Conservation (phyloP, 352 stramenopile genomes). For the Globisporangium abappressorium region DNA sequence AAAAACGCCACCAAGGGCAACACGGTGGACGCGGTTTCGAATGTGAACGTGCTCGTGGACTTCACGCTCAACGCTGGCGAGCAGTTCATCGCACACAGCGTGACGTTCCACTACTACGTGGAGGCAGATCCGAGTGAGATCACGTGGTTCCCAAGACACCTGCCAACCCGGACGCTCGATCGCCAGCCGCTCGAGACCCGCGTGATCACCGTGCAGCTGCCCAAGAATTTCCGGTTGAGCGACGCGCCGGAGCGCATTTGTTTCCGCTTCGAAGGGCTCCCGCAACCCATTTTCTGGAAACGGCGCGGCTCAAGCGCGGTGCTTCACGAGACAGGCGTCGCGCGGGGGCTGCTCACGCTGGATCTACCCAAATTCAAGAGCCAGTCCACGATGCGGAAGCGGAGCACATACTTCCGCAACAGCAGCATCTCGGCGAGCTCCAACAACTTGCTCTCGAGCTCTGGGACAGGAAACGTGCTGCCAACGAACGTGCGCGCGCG, state of each 20-base stretch:
- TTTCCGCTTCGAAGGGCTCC: conserved; percentile 52
- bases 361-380: conserved; percentile 38
- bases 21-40: conserved; percentile 3
- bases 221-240: conserved; percentile 42
- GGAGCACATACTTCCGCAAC: conserved; percentile 57
- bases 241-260: conserved; percentile 51
- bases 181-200: conserved; percentile 41
- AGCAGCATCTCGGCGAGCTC: conserved; percentile 43
- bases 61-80: conserved; percentile 75
- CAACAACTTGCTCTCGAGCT: conserved; percentile 28
- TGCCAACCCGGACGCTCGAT: conserved; percentile 45
- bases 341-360: conserved; percentile 38
- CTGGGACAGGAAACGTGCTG: conserved; percentile 10
- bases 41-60: conserved; percentile 57
- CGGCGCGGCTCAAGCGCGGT: conserved; percentile 45
- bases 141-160: conserved; percentile 53
- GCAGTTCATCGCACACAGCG: conserved; percentile 74
- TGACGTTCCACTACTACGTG: conserved; percentile 63
- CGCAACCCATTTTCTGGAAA: conserved; percentile 40
- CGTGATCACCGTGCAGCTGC: conserved; percentile 44
- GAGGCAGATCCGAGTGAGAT: conserved; percentile 40
- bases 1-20: conserved; percentile 16
- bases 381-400: conserved; percentile 39
- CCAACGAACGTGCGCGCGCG: conserved; percentile 15
- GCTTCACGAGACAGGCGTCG: conserved; percentile 44